Base-by-base conservation (phyloP, 2,329 filamentous ascomycete genomes). In the Hypoxylon rubiginosum region DNA sequence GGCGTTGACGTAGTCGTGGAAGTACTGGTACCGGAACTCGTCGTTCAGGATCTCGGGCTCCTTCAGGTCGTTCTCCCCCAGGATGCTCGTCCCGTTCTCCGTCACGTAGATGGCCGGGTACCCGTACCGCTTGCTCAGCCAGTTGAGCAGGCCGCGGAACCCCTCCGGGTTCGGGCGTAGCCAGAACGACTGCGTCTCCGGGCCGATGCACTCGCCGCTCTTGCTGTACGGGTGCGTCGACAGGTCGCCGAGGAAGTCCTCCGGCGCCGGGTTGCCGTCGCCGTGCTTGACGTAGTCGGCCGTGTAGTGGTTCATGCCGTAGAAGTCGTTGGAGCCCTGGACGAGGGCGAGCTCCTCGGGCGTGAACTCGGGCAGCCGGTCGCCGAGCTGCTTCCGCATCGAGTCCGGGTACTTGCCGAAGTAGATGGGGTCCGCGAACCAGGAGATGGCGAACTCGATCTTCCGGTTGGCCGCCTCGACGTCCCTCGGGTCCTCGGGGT, bases 301-400 rank as follows among this genome's bases (percentile, higher is more conserved):
- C 54, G 92, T 94, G 84, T 97, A 97, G 84, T 94, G 91, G 84
- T 97, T 97, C 92, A 95, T 95, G 78, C 92, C 93, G 79, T 97
- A 97, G 81, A 97, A 97, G 83, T 97, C 93, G 79, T 96, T 96
- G 76, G 90, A 93, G n/a, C 92, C 92, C 74, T 91, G 85, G 49
- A 97, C 89, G n/a, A 96, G 83, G 1, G 87, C 87, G 24, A 83
- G 79, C 76, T 97, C 92, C 71, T 92, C 91, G 0, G 85, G 79
- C 0, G 91, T 93, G 78, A 92, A 96, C 48, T 84, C 82, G 4
- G 93, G 93, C 51, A 97, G 85, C 13, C 92, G 88, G 76, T 90
- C 85, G 60, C 93, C 92, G 17, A 97, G 88, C 82, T 97, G 93
- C 77, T 88, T 88, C 62, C 87, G 85, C 92, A 97, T 97, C 64